A percentile compares a stretch with the other conserved stretches of the same genome.
These are phyloP conservation scores for Phytophthora hybrid DNA, from an alignment of 352 stramenopile species.

Conservation along the genomic window DNA sequence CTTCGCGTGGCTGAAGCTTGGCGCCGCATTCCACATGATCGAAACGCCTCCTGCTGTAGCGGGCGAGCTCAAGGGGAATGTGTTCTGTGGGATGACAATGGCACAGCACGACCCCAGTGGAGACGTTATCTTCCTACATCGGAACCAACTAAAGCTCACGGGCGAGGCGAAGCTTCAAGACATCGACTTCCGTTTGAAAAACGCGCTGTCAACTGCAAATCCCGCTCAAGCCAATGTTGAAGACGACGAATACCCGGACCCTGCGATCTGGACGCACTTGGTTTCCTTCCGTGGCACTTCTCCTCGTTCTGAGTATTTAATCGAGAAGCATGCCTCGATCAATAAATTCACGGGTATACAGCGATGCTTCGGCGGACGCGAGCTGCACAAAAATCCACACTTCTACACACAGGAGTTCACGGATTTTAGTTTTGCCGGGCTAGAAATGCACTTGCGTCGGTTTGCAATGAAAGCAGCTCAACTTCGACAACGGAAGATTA, in stretches of 20 bases:
- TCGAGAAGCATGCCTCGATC: conserved; percentile 52
- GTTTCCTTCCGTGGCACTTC: conserved; percentile 57
- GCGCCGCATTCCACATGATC: conserved; percentile 63
- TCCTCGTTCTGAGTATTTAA: conserved; percentile 44
- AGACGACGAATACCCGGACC: conserved; percentile 38
- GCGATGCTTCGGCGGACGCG: conserved; percentile 60
- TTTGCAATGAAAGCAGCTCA: conserved; percentile 21
- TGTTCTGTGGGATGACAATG: conserved; percentile 67
- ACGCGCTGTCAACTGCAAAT: not conserved
- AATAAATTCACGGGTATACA: conserved; percentile 46
- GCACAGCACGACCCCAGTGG: conserved; percentile 44
- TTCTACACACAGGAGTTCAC: conserved; percentile 20
- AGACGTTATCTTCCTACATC: conserved; percentile 57
- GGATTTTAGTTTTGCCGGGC: conserved; percentile 12
- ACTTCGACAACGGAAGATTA: conserved; percentile 18
- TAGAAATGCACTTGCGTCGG: conserved; percentile 17
- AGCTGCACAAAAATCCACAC: conserved; percentile 29
- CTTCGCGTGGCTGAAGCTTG: conserved; percentile 61
- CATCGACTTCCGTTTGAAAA: conserved; percentile 25
- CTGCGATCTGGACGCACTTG: conserved; percentile 69
- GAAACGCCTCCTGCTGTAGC: conserved; percentile 46
- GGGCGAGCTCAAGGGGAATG: conserved; percentile 31
- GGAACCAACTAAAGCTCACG: conserved; percentile 59
- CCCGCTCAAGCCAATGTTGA: not conserved
- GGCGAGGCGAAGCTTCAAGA: conserved; percentile 3